phyloP scores from a whole-genome alignment of 768 basidiomycete species.

The Paxillus rubicundulus region DNA sequence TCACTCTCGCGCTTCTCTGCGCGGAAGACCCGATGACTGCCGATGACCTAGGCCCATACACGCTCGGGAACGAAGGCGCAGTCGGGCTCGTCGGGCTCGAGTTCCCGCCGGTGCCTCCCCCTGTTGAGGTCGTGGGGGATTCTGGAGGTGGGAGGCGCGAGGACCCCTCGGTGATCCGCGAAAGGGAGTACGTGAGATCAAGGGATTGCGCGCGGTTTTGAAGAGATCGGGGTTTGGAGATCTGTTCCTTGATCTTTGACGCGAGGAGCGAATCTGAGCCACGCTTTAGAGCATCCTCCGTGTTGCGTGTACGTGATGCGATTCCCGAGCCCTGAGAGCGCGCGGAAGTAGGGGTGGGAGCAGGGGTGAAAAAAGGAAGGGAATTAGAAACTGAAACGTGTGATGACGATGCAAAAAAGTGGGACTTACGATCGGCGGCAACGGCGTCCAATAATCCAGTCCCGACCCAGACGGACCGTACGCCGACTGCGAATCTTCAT shows the following conservation, averaged over 20 bases:
- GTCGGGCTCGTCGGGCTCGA: slow-evolving; percentile 78
- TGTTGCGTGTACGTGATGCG: slow-evolving; percentile 62
- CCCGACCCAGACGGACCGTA: slow-evolving; percentile 51
- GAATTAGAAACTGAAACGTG: slow-evolving; percentile 19
- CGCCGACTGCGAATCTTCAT: slow-evolving; percentile 59
- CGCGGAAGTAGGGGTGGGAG: slow-evolving; percentile 11
- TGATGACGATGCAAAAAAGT: background rate
- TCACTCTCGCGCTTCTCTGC: slow-evolving; percentile 38
- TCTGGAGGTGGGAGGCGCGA: slow-evolving; percentile 66
- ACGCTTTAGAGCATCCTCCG: slow-evolving; percentile 75
- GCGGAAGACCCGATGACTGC: slow-evolving; percentile 44
- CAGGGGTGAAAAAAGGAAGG: slow-evolving; percentile 1
- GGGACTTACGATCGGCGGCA: slow-evolving; percentile 68
- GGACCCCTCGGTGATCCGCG: slow-evolving; percentile 71
- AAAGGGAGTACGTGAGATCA: slow-evolving; percentile 81
- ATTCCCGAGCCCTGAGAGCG: slow-evolving; percentile 60
- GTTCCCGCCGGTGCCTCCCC: slow-evolving; percentile 69
- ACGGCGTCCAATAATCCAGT: slow-evolving; percentile 73
- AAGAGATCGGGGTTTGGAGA: slow-evolving; percentile 73
- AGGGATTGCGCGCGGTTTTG: slow-evolving; percentile 88
- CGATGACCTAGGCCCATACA: slow-evolving; percentile 66
- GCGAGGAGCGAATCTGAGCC: slow-evolving; percentile 83
- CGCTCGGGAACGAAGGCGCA: slow-evolving; percentile 81
- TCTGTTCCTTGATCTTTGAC: slow-evolving; percentile 77
- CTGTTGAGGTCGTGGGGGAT: slow-evolving; percentile 74